Conservation (phyloP, 768 basidiomycete species). For the Clathrus columnatus region DNA sequence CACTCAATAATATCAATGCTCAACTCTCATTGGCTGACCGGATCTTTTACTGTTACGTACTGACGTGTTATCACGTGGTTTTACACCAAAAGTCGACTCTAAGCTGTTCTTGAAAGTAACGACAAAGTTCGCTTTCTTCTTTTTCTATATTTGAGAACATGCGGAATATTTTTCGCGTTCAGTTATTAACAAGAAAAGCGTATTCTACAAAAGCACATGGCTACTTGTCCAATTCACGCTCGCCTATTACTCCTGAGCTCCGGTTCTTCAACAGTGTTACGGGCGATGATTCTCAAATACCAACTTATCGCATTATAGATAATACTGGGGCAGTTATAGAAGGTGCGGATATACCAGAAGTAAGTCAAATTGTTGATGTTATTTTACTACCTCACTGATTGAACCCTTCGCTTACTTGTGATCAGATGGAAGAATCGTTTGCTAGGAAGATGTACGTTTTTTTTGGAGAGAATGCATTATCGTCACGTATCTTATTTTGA, state of each 20-base stretch:
- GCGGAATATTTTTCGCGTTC: neutral
- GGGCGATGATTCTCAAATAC: slow-evolving; percentile 53
- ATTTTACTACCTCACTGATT: neutral
- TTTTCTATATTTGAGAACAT: neutral
- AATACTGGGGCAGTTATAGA: slow-evolving; percentile 65
- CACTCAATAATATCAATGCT: too few relatives aligned
- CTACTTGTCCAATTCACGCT: slow-evolving; percentile 35
- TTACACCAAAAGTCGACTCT: too few relatives aligned
- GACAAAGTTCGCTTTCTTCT: too few relatives aligned
- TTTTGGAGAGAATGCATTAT: neutral
- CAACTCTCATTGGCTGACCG: too few relatives aligned
- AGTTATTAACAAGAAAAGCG: neutral
- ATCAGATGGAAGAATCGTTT: slow-evolving; percentile 57
- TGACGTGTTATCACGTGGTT: too few relatives aligned
- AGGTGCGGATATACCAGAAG: slow-evolving; percentile 70
- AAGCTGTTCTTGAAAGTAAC: too few relatives aligned
- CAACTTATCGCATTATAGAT: slow-evolving; percentile 82
- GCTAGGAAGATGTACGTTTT: slow-evolving; percentile 49
- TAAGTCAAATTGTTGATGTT: slow-evolving; percentile 19
- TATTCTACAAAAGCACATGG: slow-evolving; percentile 18
- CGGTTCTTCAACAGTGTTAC: slow-evolving; percentile 77
- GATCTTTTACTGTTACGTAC: too few relatives aligned
- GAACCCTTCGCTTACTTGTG: neutral
- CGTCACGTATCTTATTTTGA: neutral
- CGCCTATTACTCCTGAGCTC: slow-evolving; percentile 60